Evolutionary conservation across 2,329 filamentous ascomycete genomes (phyloP), one percentile per base, ranked within the genome.

Genomic region (Claviceps maximensis): DNA sequence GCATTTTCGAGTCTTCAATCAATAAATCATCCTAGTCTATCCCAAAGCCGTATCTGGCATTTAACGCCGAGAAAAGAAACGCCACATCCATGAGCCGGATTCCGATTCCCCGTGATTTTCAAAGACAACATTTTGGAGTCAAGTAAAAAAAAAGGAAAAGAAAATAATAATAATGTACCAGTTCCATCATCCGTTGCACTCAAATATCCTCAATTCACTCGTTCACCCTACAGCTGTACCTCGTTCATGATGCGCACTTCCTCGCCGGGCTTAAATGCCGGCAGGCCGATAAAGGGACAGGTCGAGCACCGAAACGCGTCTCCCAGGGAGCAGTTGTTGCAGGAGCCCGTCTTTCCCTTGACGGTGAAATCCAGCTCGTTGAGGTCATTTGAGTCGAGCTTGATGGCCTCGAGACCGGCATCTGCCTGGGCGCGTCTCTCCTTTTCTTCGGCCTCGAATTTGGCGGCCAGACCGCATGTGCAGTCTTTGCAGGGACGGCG

Each of bases 401-500:
- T 87, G 57, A 89, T 73, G 21, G 82, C 76, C 49, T 78, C 80
- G 47, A 96, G 77, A 67, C 86, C 86, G 52, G 65, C 65, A 53
- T 72, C 66, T 54, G 89, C 75, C n/a, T 82, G 75, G 63, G 83
- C 80, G 48, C 88, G 75, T 53, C 88, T 78, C 62, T 81, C 77
- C 45, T 74, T 75, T 68, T 97, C 93, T 73, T 97, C 89, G n/a
- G 84, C 84, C 61, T 89, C 86, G 50, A 97, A 71, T 56, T 85
- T 82, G 67, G 93, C 82, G 25, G 90, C 89, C 27, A 98, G 81
- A 50, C 93, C 93, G 65, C 93, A 98, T 9, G 87, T 91, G 74
- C 93, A 98, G 74, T 98, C 93, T 72, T 98, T 97, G 77, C 93
- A 98, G 54, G 93, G 89, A 57, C 90, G 84, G 53, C 91, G 85